These are phyloP conservation scores for Aquilaria sinensis DNA, from an alignment of 345 rosid genomes.

Conservation along the genomic window DNA sequence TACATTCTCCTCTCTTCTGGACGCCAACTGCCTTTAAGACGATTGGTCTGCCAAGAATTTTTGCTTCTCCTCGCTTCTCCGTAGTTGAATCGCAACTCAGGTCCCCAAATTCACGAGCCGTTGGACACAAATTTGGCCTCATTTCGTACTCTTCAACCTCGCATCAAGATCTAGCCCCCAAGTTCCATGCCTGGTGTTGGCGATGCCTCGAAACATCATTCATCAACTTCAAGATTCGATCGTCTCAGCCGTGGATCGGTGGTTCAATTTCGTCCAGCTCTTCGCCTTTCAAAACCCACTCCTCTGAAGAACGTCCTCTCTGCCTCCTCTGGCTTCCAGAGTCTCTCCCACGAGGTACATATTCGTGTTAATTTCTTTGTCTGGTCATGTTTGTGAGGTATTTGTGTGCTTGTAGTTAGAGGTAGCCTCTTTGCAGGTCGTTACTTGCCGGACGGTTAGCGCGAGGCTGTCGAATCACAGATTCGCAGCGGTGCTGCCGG, in stretches of 20 bases:
- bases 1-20: too few relatives aligned
- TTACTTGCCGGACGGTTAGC: conserved; percentile 28
- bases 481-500: conserved; percentile 85
- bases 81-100: conserved; percentile 4
- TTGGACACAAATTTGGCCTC: conserved; percentile 17
- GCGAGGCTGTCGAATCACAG: conserved; percentile 38
- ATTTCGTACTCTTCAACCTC: conserved; percentile 36
- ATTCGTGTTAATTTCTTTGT: too few relatives aligned
- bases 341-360: too few relatives aligned
- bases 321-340: too few relatives aligned
- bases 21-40: conserved; percentile 27
- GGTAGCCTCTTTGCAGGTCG: conserved; percentile 50
- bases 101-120: conserved; percentile 6
- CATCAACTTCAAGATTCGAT: conserved; percentile 34
- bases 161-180: conserved; percentile 19
- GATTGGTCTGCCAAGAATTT: conserved; percentile 18
- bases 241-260: too few relatives aligned
- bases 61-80: conserved; percentile 14
- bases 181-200: conserved; percentile 22
- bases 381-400: too few relatives aligned
- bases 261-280: too few relatives aligned
- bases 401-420: too few relatives aligned
- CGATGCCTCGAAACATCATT: conserved; percentile 26
- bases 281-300: too few relatives aligned
- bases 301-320: too few relatives aligned